Evolutionary conservation across 805 yeast species (phyloP).

Genomic region (Lipomyces lipofer): DNA sequence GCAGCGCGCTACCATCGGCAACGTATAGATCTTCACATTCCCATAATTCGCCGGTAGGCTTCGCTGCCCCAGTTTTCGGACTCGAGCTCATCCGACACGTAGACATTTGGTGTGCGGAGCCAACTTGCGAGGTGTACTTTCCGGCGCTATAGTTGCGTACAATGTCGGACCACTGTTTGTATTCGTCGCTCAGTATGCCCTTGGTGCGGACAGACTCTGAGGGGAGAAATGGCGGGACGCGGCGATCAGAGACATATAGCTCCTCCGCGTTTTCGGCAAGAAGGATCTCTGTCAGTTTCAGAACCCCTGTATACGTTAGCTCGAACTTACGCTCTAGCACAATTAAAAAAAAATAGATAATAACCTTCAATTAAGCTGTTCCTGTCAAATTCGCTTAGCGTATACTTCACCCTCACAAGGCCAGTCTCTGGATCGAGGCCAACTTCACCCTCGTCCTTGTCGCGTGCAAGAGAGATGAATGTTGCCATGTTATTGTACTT

Average conservation of each 20-base stretch:
- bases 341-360: background rate
- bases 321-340: background rate
- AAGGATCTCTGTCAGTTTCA: conserved; percentile 10
- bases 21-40: conserved; percentile 52
- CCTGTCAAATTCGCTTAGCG: conserved; percentile 46
- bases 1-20: conserved; percentile 53
- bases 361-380: conserved; percentile 10
- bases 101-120: conserved; percentile 58
- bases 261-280: conserved; percentile 14
- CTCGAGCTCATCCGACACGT: conserved; percentile 54
- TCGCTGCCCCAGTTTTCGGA: conserved; percentile 48
- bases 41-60: conserved; percentile 47
- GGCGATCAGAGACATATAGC: conserved; percentile 3
- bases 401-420: conserved; percentile 44
- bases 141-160: conserved; percentile 33
- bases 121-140: conserved; percentile 42
- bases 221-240: conserved; percentile 10
- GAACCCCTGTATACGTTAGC: conserved; percentile 1
- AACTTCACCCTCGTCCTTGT: conserved; percentile 47
- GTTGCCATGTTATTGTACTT: conserved; percentile 45
- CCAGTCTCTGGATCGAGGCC: conserved; percentile 40
- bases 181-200: conserved; percentile 47
- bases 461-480: conserved; percentile 50
- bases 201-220: conserved; percentile 43
- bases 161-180: conserved; percentile 36